Percentiles rank a stretch among this genome's conserved stretches.
phyloP scores from a whole-genome alignment of 177 flowering plant genomes.

The Tripterygium wilfordii region DNA sequence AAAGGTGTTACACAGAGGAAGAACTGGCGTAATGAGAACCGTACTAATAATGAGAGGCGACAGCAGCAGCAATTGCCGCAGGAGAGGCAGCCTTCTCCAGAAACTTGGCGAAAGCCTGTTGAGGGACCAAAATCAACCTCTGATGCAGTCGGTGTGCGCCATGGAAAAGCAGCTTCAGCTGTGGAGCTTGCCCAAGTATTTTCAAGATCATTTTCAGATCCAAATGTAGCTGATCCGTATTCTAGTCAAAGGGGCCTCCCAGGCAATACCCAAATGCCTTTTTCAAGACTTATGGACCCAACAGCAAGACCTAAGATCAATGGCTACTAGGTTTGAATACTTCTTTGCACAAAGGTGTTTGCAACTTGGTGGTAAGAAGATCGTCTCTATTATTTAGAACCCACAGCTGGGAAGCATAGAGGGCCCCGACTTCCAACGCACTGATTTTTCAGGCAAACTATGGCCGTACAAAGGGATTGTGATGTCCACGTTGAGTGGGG shows the following conservation, averaged over 20 bases:
- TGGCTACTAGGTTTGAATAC: conserved; percentile 45
- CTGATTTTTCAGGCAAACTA: not conserved
- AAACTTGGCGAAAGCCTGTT: conserved; percentile 76
- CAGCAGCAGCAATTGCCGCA: conserved; percentile 31
- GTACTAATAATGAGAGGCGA: conserved; percentile 43
- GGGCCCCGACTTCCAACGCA: not conserved
- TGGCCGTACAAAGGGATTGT: not conserved
- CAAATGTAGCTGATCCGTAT: conserved; percentile 30
- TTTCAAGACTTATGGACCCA: conserved; percentile 64
- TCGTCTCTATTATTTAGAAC: not conserved
- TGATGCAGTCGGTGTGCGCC: conserved; percentile 35
- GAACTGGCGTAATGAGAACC: conserved; percentile 55
- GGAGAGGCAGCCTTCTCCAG: conserved; percentile 71
- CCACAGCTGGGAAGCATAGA: not conserved
- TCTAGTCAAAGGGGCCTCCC: conserved; percentile 42
- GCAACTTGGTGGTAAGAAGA: not conserved
- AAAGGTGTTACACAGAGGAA: conserved; percentile 34
- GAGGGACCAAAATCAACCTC: conserved; percentile 41
- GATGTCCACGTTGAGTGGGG: too few relatives aligned
- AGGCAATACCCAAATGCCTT: conserved; percentile 51
- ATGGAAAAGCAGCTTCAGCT: conserved; percentile 77
- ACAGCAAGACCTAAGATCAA: conserved; percentile 64
- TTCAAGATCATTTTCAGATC: conserved; percentile 60
- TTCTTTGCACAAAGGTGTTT: not conserved
- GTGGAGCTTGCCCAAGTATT: conserved; percentile 86